Evolutionary conservation across 108 stramenopile genomes (phyloP).

Genomic region (Chaetoceros tenuissimus): DNA sequence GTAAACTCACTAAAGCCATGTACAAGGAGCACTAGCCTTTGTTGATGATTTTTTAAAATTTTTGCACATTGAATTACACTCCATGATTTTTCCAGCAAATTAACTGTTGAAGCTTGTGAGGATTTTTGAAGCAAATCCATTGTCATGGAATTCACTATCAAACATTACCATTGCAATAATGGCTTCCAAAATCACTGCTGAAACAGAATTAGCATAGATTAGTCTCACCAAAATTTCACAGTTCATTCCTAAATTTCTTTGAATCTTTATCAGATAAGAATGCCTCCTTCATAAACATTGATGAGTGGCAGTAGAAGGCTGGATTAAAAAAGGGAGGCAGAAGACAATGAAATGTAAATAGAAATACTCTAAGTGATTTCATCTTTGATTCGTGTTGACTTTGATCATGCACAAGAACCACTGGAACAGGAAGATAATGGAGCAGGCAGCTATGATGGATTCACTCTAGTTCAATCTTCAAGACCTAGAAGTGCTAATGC

Average conservation of each 20-base stretch:
- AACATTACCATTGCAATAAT: conserved; percentile 37
- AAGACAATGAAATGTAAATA: too few species aligned
- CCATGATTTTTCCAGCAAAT: not conserved
- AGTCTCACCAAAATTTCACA: conserved; percentile 28
- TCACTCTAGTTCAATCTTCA: too few species aligned
- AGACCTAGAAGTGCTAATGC: too few species aligned
- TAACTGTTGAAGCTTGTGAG: conserved; percentile 11
- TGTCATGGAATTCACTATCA: conserved; percentile 8
- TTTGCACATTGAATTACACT: not conserved
- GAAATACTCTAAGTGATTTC: too few species aligned
- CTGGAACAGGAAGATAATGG: too few species aligned
- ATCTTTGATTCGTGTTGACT: too few species aligned
- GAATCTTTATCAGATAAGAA: too few species aligned
- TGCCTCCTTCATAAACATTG: too few species aligned
- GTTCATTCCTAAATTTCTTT: conserved; percentile 17
- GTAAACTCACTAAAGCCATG: conserved; percentile 7
- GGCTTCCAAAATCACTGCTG: conserved; percentile 1
- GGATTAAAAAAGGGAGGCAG: too few species aligned
- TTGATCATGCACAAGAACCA: too few species aligned
- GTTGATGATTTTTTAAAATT: conserved; percentile 10
- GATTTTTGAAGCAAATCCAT: conserved; percentile 8
- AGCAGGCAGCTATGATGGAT: too few species aligned
- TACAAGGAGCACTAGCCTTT: conserved; percentile 13
- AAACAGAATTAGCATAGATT: not conserved
- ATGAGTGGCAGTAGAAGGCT: not conserved